Conservation (phyloP, 352 stramenopile species). For the Globisporangium camurandrum region DNA sequence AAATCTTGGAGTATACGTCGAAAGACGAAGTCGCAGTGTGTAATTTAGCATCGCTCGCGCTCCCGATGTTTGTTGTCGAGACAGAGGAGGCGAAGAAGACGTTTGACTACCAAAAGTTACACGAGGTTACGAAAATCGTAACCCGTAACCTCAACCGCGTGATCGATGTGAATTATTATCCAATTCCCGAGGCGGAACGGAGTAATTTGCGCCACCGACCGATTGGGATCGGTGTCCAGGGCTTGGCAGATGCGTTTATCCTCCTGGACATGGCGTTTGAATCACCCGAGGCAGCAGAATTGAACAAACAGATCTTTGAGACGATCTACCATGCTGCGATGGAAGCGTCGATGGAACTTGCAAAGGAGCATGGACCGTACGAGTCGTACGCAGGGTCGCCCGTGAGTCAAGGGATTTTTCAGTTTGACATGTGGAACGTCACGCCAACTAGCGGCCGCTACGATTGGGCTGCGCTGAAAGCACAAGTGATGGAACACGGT, state of each 20-base stretch:
- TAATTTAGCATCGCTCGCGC: constrained; percentile 97
- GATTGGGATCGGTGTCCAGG: constrained; percentile 98
- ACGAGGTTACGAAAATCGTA: constrained; percentile 93
- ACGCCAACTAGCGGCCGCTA: constrained; percentile 88
- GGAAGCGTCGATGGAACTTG: constrained; percentile 95
- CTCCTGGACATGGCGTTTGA: constrained; percentile 97
- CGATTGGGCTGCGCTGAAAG: constrained; percentile 94
- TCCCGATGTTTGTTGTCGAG: constrained; percentile 92
- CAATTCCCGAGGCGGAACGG: constrained; percentile 78
- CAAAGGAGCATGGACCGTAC: constrained; percentile 92
- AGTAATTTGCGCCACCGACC: constrained; percentile 98
- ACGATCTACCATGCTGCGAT: constrained; percentile 98
- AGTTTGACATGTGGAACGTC: constrained; percentile 99
- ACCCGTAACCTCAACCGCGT: constrained; percentile 98
- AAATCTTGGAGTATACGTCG: constrained; percentile 98
- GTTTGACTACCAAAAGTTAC: constrained; percentile 97
- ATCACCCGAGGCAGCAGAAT: constrained; percentile 77
- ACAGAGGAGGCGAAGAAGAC: constrained; percentile 10
- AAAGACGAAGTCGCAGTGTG: constrained; percentile 98
- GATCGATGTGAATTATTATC: constrained; percentile 99
- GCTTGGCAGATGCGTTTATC: constrained; percentile 97
- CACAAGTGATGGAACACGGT: constrained; percentile 91
- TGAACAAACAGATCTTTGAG: constrained; percentile 99
- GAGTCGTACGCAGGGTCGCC: constrained; percentile 95
- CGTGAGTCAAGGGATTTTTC: constrained; percentile 94